A percentile compares a stretch with the other conserved stretches of the same genome.
These are phyloP conservation scores for Carex littledalei DNA, from an alignment of 176 grass and related monocot genomes.

Conservation along the genomic window DNA sequence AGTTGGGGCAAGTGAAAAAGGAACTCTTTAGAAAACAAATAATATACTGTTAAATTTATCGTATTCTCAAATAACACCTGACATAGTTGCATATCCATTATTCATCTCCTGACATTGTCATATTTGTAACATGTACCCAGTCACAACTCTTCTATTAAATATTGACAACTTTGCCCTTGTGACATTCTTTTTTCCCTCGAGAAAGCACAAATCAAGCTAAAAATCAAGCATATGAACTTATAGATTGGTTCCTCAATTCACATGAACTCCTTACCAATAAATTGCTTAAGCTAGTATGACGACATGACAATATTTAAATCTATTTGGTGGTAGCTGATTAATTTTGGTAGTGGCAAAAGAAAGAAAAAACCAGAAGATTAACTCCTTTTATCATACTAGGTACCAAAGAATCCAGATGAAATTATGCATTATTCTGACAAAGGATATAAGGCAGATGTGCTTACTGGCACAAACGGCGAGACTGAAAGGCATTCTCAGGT, in stretches of 20 bases:
- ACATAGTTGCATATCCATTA: neutral
- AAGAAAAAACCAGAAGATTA: neutral
- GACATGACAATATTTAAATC: neutral
- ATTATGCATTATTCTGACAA: neutral
- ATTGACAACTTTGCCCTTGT: neutral
- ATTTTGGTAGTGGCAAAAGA: neutral
- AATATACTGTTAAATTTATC: neutral
- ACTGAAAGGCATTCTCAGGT: constrained; percentile 19
- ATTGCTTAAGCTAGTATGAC: no score
- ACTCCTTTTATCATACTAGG: neutral
- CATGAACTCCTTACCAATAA: neutral
- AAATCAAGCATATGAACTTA: neutral
- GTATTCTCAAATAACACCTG: neutral
- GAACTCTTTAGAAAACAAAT: neutral
- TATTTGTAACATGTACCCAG: neutral
- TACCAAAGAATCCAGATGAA: neutral
- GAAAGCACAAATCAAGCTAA: neutral
- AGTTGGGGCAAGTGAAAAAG: neutral
- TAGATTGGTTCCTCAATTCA: neutral
- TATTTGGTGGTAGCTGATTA: neutral
- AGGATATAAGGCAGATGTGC: neutral
- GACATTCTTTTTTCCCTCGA: neutral
- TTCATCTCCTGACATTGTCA: neutral
- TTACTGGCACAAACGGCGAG: neutral
- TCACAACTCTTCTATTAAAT: neutral